Percentiles rank a stretch among this genome's conserved stretches.
Conservation (phyloP, 441 rosid genomes). For the Hura crepitans region DNA sequence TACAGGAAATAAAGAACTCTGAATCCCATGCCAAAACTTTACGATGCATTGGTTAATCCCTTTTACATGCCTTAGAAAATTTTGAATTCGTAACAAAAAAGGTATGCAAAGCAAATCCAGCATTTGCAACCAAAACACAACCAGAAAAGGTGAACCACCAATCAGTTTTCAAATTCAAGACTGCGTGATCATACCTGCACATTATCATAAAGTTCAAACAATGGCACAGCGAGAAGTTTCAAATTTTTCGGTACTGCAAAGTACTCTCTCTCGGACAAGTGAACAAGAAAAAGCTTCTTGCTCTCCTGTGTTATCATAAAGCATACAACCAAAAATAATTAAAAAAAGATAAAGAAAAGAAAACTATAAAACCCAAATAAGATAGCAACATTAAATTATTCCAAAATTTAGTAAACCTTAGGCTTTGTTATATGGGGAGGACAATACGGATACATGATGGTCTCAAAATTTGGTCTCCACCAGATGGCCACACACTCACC, state of each 20-base stretch:
- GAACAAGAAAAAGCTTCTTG: constrained; percentile 91
- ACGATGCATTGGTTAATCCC: background rate
- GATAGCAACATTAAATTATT: background rate
- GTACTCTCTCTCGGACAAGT: constrained; percentile 93
- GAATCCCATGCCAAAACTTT: background rate
- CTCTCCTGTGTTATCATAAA: constrained; percentile 63
- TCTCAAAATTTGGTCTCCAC: constrained; percentile 99
- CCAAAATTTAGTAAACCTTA: constrained; percentile 45
- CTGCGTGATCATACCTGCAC: constrained; percentile 60
- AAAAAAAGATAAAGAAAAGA: background rate
- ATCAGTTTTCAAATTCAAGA: background rate
- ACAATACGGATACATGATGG: constrained; percentile 95
- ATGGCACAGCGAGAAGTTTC: constrained; percentile 95
- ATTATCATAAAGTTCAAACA: constrained; percentile 95
- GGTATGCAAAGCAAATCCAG: background rate
- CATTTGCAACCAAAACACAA: background rate
- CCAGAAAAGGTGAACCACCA: background rate
- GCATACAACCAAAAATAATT: constrained; percentile 5
- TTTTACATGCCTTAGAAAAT: background rate
- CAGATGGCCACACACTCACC: constrained; percentile 96
- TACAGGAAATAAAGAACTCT: background rate
- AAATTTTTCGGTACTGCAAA: constrained; percentile 95
- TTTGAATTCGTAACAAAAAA: background rate
- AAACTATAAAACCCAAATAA: background rate
- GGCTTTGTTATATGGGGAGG: constrained; percentile 97